Evolutionary conservation across 2,329 filamentous ascomycete species (phyloP), one percentile per base, ranked within the genome.

Genomic region (Fusarium redolens): DNA sequence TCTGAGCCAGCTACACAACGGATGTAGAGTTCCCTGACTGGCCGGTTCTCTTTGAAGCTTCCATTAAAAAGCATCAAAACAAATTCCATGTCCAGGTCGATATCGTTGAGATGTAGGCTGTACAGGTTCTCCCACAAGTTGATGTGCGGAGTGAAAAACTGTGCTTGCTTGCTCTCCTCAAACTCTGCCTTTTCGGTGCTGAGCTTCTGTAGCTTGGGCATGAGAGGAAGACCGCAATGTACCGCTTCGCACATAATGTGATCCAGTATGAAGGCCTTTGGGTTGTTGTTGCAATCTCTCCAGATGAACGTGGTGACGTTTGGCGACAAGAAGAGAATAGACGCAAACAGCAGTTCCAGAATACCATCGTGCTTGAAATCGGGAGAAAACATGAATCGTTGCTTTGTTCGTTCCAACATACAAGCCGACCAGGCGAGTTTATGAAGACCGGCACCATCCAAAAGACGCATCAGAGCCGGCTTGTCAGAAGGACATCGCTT

Each of bases 281-380:
- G 69, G 25, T 72, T 72, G n/a, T 44, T 65, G 22, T 72, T 72
- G 31, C 20, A 35, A 10, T 72, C 69, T 5, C 51, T 41, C 70
- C 70, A 72, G 28, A 41, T 48, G 18, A 72, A 73, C 3, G 45
- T 70, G 9, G 70, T 72, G 1, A 70, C 45, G 7, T 70, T 73
- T n/a, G 61, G 44, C 12, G 62, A 35, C 7, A 72, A 15, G n/a
- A 72, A 57, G 14, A 72, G 47, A 17, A 58, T 67, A n/a, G 61
- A 35, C 2, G 61, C 70, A 50, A 72, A 73, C 31, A 72, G 43
- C 20, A 72, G 37, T 18, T 72, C 69, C 7, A 72, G 22, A 20
- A 71, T 70, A 4, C 61, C 70, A 35, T 73, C 70, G 12, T 73
- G 70, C 20, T 61, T 57, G 22, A 72, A 73, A 30, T 73, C 69